phyloP scores from a whole-genome alignment of 805 yeast species.

The Lipomyces sp. region DNA sequence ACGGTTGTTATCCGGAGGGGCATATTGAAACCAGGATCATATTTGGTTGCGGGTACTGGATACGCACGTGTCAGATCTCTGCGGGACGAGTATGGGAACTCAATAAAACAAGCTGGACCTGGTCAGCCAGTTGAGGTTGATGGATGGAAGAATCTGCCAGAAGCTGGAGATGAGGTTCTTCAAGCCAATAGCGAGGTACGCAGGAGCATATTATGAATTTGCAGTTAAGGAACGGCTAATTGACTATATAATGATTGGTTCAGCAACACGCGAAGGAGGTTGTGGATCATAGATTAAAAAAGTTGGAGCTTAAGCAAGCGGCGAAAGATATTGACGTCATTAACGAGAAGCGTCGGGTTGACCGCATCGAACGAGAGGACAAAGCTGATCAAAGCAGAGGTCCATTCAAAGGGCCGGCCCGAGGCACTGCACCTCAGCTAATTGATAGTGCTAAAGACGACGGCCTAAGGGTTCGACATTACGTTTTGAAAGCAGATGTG shows the following conservation, averaged over 20 bases:
- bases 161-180: constrained; percentile 82
- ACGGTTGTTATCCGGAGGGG: constrained; percentile 85
- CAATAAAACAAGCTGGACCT: constrained; percentile 72
- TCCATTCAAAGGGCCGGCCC: not conserved
- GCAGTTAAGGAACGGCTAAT: not conserved
- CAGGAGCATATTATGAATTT: not conserved
- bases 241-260: not conserved
- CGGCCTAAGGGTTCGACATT: constrained; percentile 53
- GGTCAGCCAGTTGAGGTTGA: constrained; percentile 87
- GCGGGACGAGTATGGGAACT: constrained; percentile 72
- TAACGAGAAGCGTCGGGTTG: constrained; percentile 65
- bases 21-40: constrained; percentile 65
- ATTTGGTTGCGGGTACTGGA: constrained; percentile 85
- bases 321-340: constrained; percentile 68
- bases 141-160: constrained; percentile 95
- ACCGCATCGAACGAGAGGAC: constrained; percentile 51
- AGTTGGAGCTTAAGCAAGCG: constrained; percentile 60
- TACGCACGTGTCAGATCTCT: constrained; percentile 83
- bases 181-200: constrained; percentile 72
- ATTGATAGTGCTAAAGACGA: constrained; percentile 37
- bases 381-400: constrained; percentile 1
- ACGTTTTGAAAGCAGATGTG: constrained; percentile 87
- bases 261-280: constrained; percentile 68
- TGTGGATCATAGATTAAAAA: constrained; percentile 62
- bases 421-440: constrained; percentile 40